Percentiles rank a stretch among this genome's conserved stretches.
phyloP scores from a whole-genome alignment of 108 stramenopile species.

The Licmophora abbreviata region DNA sequence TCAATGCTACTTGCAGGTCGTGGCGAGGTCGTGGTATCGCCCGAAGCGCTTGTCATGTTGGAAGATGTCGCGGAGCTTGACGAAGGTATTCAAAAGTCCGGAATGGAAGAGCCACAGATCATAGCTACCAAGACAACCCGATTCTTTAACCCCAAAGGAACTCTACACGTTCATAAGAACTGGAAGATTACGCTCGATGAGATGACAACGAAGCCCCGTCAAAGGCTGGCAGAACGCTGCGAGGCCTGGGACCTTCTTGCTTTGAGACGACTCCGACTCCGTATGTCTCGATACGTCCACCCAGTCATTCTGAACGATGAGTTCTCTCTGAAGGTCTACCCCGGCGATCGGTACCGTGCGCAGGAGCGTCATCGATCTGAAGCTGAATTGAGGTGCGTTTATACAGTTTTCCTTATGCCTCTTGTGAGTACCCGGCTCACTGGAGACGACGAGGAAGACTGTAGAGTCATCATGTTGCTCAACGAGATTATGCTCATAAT shows the following conservation, averaged over 20 bases:
- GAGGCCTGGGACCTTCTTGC: slow-evolving; percentile 22
- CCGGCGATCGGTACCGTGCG: slow-evolving; percentile 8
- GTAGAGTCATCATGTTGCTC: slow-evolving; percentile 18
- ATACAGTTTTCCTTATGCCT: slow-evolving; percentile 51
- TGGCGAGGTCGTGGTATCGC: slow-evolving; percentile 26
- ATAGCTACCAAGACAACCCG: slow-evolving; percentile 1
- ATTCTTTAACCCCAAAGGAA: slow-evolving; percentile 7
- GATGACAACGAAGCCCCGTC: slow-evolving; percentile 3
- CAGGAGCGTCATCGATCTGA: slow-evolving; percentile 45
- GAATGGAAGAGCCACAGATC: slow-evolving; percentile 7
- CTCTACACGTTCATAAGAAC: slow-evolving; percentile 1
- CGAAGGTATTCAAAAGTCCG: slow-evolving; percentile 29
- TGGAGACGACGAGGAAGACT: slow-evolving; percentile 28
- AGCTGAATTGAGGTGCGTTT: slow-evolving; percentile 62
- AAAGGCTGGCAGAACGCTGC: slow-evolving; percentile 3
- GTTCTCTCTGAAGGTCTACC: slow-evolving; percentile 20
- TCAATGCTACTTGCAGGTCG: slow-evolving; percentile 13
- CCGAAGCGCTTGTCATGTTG: slow-evolving; percentile 5
- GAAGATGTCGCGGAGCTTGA: slow-evolving; percentile 33
- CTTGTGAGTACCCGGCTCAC: slow-evolving; percentile 27
- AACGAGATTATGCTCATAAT: slow-evolving; percentile 64
- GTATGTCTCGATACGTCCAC: slow-evolving; percentile 69
- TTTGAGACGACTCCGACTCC: slow-evolving; percentile 30
- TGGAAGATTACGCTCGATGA: not conserved
- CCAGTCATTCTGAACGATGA: slow-evolving; percentile 65